These are phyloP conservation scores for Boletus huronensis DNA, from an alignment of 768 basidiomycete genomes.

Conservation along the genomic window DNA sequence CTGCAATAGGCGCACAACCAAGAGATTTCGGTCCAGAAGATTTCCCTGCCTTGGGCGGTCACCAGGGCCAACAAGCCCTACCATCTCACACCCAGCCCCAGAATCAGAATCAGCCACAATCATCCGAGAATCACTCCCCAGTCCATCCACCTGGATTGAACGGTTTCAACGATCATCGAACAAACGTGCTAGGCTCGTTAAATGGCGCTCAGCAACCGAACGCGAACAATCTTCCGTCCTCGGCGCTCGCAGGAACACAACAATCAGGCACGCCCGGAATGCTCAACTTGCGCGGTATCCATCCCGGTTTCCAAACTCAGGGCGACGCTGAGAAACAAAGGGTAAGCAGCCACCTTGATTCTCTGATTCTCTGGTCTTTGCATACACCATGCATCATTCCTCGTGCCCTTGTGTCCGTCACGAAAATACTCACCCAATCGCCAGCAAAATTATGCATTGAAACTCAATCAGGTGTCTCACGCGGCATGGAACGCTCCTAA, in stretches of 20 bases:
- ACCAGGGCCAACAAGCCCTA: conserved; percentile 35
- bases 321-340: conserved; percentile 66
- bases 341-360: conserved; percentile 41
- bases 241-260: conserved; percentile 41
- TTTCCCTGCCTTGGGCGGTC: conserved; percentile 82
- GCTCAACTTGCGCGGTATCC: conserved; percentile 49
- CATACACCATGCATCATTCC: not conserved
- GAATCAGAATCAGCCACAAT: conserved; percentile 30
- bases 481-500: conserved; percentile 65
- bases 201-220: conserved; percentile 27
- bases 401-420: not conserved
- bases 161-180: conserved; percentile 55
- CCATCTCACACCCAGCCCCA: conserved; percentile 28
- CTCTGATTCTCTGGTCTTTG: not conserved
- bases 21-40: conserved; percentile 76
- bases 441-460: conserved; percentile 58
- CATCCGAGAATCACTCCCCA: conserved; percentile 31
- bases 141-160: conserved; percentile 77
- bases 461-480: conserved; percentile 59
- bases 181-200: conserved; percentile 53
- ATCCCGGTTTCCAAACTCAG: conserved; percentile 48
- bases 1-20: conserved; percentile 9
- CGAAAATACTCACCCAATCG: conserved; percentile 6
- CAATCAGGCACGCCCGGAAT: conserved; percentile 61
- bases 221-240: conserved; percentile 20